Base-by-base conservation (phyloP, 2,329 filamentous ascomycete genomes). In the Bipolaris bicolor region DNA sequence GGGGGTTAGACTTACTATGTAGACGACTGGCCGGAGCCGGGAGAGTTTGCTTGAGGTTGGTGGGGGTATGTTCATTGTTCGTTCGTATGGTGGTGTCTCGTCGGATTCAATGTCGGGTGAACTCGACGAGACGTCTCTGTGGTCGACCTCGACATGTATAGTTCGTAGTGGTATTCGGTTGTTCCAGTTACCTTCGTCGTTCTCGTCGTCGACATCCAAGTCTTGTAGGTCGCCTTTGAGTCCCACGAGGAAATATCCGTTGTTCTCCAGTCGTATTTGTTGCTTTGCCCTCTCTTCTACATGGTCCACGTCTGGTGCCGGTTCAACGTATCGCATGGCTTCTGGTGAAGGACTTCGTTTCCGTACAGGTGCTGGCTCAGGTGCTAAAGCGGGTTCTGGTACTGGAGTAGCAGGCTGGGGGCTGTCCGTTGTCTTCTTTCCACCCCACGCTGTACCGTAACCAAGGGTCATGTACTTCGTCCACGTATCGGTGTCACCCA, bases 21-120 rank as follows among this genome's bases (percentile, higher is more conserved):
- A 93, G 48, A 92, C 84, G 6, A 92, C 83, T 1, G 91, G 88
- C 0, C 88, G 85, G 40, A 92, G 74, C 22, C 80, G 67, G 9
- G 66, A 62, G 7, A 71, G 50, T 7, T 60, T 64, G n/a, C 44
- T 57, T 7, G 22, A 43, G 1, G 50, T 16, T 7, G 44, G 51
- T 3, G 58, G 43, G 4, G 40, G 56, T 9, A 63, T 24, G 31
- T 44, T 64, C 31, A 70, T 34, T 7, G 66, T 60, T 13, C 54
- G 65, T 29, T 71, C 70, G 18, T 60, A 70, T 18, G 56, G 46
- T 3, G 67, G 64, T 5, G 59, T 69, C 10, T 62, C 66, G 20
- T 72, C 63, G 1, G 61, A 65, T 15, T 68, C 66, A 2, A 46
- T 45, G 6, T 59, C 55, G 9, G 61, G 57, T 5, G 34, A 26